These are phyloP conservation scores for Dryadomyces sulphureus DNA, from an alignment of 2,329 filamentous ascomycete species.

Conservation along the genomic window DNA sequence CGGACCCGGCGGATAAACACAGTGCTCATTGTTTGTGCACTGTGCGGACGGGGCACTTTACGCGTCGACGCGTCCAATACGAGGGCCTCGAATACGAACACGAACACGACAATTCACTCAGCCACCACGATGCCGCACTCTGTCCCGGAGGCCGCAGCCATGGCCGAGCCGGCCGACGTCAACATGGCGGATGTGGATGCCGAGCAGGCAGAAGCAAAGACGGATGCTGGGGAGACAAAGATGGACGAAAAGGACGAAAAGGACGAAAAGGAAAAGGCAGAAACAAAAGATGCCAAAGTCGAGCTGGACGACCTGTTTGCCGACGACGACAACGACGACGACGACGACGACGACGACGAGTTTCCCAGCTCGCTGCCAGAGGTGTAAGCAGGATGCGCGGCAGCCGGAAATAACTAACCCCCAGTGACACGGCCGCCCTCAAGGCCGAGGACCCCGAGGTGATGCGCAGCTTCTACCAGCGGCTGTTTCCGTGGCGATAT, in stretches of 20 bases:
- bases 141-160: slow-evolving; percentile 16
- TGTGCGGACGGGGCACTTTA: slow-evolving; percentile 4
- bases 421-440: slow-evolving; percentile 15
- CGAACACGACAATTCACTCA: neutral
- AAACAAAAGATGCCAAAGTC: slow-evolving; percentile 25
- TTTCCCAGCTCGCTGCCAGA: slow-evolving; percentile 28
- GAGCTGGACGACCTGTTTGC: slow-evolving; percentile 46
- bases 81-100: neutral
- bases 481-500: slow-evolving; percentile 85
- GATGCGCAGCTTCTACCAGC: slow-evolving; percentile 89
- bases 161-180: slow-evolving; percentile 5
- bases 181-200: neutral
- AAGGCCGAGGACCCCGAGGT: slow-evolving; percentile 58
- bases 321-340: slow-evolving; percentile 43
- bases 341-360: slow-evolving; percentile 49
- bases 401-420: neutral
- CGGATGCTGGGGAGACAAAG: neutral
- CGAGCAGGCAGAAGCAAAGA: neutral
- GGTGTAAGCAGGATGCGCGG: neutral
- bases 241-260: neutral
- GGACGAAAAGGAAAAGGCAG: neutral
- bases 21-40: neutral
- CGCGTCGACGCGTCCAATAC: slow-evolving; percentile 11
- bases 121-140: slow-evolving; percentile 30
- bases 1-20: neutral